Conservation (phyloP, 2,329 filamentous ascomycete species). For the Epichloe elymi region DNA sequence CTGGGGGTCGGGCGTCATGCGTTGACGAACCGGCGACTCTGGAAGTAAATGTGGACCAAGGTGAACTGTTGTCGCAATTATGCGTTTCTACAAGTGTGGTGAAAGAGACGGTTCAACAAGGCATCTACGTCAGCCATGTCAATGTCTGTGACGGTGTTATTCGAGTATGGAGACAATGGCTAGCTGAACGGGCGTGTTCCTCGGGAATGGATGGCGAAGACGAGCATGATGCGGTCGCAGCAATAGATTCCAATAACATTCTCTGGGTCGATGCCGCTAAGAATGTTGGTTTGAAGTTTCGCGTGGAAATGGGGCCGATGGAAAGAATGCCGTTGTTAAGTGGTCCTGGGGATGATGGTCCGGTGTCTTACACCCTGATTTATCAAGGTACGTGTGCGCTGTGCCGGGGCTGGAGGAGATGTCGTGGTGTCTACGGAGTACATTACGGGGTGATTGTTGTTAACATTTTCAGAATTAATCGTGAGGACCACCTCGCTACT, state of each 20-base stretch:
- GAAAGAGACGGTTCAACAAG: constrained; percentile 46
- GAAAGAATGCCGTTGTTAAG: constrained; percentile 41
- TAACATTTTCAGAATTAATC: constrained; percentile 41
- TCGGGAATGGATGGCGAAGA: background rate
- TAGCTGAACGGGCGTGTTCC: constrained; percentile 30
- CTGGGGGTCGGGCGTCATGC: background rate
- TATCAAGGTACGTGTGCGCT: constrained; percentile 48
- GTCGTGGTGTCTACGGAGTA: too few relatives aligned
- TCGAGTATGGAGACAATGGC: constrained; percentile 61
- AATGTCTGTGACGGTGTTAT: constrained; percentile 56
- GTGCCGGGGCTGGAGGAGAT: too few relatives aligned
- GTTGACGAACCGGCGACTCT: constrained; percentile 38
- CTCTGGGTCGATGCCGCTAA: constrained; percentile 55
- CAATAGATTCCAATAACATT: constrained; percentile 22
- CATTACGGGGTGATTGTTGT: too few relatives aligned
- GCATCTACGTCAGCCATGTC: constrained; percentile 50
- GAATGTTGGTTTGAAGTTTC: constrained; percentile 56
- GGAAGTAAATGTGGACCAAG: constrained; percentile 50
- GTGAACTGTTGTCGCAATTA: constrained; percentile 64
- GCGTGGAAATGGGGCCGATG: constrained; percentile 30
- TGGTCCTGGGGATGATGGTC: constrained; percentile 46
- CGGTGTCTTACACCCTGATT: constrained; percentile 56
- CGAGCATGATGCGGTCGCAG: background rate
- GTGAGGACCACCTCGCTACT: constrained; percentile 51
- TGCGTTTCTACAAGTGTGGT: constrained; percentile 56